Percentiles rank a stretch among this genome's conserved stretches.
Conservation (phyloP, 345 rosid genomes). For the Eucalyptus sp. region DNA sequence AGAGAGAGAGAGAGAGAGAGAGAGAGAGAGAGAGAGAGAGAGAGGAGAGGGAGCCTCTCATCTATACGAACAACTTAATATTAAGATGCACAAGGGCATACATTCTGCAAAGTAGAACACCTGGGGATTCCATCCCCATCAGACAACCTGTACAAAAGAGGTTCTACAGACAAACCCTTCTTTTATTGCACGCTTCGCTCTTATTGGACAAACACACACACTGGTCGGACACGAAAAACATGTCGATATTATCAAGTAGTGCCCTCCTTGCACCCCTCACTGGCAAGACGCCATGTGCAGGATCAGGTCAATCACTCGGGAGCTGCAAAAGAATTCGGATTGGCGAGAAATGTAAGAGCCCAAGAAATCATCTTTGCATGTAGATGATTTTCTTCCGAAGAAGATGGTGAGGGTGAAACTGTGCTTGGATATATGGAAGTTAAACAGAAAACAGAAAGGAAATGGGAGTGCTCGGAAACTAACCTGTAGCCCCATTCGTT, state of each 20-base stretch:
- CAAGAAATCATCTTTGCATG: not conserved
- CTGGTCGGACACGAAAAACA: not conserved
- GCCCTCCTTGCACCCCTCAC: not conserved
- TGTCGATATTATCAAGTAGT: not conserved
- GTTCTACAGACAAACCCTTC: not conserved
- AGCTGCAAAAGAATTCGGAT: slow-evolving; percentile 12
- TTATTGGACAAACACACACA: not conserved
- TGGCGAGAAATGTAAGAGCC: not conserved
- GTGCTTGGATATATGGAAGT: not conserved
- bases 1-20: not conserved
- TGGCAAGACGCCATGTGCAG: slow-evolving; percentile 20
- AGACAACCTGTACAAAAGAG: not conserved
- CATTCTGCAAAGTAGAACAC: not conserved
- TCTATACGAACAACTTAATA: not conserved
- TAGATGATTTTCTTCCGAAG: not conserved
- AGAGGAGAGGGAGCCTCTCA: not conserved
- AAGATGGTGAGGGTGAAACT: not conserved
- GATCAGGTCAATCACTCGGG: slow-evolving; percentile 62
- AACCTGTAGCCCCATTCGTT: slow-evolving; percentile 83
- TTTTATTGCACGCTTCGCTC: not conserved
- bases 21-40: not conserved
- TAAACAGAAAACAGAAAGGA: not conserved
- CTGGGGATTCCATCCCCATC: not conserved
- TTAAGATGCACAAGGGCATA: not conserved
- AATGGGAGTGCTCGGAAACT: not conserved